A percentile compares a stretch with the other conserved stretches of the same genome.
Evolutionary conservation across 164 flowering plant species (phyloP).

Genomic region (Nymphaea colorata): DNA sequence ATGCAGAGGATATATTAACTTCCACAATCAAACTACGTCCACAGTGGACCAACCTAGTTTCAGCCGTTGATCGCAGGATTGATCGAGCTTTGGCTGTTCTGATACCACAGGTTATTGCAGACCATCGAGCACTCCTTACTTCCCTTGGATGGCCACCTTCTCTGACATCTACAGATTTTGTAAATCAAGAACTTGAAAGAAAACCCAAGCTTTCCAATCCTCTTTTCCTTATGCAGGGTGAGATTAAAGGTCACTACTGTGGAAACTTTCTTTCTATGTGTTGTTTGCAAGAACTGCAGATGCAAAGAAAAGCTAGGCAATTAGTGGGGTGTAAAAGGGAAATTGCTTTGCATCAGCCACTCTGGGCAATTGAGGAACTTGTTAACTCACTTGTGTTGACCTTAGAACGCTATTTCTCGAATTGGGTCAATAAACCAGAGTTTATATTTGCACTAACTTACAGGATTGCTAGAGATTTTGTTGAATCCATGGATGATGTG

Average conservation of each 20-base stretch:
- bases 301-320: constrained; percentile 62
- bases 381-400: constrained; percentile 77
- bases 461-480: constrained; percentile 76
- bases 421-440: constrained; percentile 87
- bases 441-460: constrained; percentile 85
- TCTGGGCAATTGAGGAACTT: constrained; percentile 97
- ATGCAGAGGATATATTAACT: constrained; percentile 49
- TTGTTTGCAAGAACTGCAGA: constrained; percentile 73
- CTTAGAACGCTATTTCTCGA: constrained; percentile 63
- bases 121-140: constrained; percentile 69
- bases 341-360: constrained; percentile 58
- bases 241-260: constrained; percentile 63
- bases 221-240: constrained; percentile 74
- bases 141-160: constrained; percentile 99
- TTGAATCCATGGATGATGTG: constrained; percentile 88
- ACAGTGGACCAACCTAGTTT: constrained; percentile 64
- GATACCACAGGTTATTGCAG: constrained; percentile 93
- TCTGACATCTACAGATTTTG: constrained; percentile 27
- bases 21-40: constrained; percentile 52
- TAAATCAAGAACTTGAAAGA: constrained; percentile 24
- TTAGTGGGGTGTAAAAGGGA: constrained; percentile 51
- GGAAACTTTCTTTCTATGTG: constrained; percentile 79
- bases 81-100: constrained; percentile 84
- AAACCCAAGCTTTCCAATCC: constrained; percentile 44
- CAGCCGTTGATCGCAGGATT: constrained; percentile 90